These are phyloP conservation scores for Diddensiella caesifluorescens DNA, from an alignment of 805 yeast species.

Conservation along the genomic window DNA sequence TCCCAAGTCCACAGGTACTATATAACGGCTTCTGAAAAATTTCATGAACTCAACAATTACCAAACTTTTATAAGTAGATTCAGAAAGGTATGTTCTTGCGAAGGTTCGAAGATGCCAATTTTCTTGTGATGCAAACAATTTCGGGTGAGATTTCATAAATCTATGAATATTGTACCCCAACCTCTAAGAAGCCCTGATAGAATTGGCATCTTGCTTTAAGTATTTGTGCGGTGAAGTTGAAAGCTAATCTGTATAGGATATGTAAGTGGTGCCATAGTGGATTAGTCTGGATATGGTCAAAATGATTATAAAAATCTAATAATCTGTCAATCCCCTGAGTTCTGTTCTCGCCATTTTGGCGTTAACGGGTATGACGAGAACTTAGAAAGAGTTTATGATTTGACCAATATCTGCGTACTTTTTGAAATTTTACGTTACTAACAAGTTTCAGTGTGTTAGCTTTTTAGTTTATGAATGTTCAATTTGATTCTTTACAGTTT, in stretches of 20 bases:
- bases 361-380: constrained; percentile 12
- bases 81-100: too few species aligned
- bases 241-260: constrained; percentile 6
- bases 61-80: too few species aligned
- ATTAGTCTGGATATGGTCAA: constrained; percentile 9
- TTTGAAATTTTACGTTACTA: background rate
- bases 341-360: too few species aligned
- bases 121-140: constrained; percentile 18
- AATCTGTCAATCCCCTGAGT: constrained; percentile 32
- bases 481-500: constrained; percentile 19
- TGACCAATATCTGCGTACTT: constrained; percentile 8
- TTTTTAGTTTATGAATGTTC: constrained; percentile 1
- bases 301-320: constrained; percentile 22
- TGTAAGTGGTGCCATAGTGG: too few species aligned
- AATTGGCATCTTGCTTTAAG: constrained; percentile 4
- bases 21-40: too few species aligned
- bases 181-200: constrained; percentile 30
- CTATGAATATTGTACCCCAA: constrained; percentile 17
- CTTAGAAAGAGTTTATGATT: background rate
- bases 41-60: too few species aligned
- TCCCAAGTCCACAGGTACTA: too few species aligned
- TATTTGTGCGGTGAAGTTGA: constrained; percentile 1
- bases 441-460: background rate
- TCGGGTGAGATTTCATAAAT: constrained; percentile 15
- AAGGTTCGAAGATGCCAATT: too few species aligned